Conservation (phyloP, 1,139 yeast genomes). For the Candida sp. region DNA sequence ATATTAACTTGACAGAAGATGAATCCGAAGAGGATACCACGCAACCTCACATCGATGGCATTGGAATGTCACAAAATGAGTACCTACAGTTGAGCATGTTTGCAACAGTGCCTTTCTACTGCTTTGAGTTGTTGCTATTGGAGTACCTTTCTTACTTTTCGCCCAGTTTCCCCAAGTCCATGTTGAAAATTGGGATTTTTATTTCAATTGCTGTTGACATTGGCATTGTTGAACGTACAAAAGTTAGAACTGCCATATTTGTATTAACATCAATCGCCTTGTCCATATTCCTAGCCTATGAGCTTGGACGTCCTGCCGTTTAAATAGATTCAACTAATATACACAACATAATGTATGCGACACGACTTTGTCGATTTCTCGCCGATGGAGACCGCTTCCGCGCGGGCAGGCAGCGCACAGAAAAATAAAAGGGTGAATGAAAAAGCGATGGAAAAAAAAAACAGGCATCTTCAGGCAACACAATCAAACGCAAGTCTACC, state of each 20-base stretch:
- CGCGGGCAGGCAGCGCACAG: too few relatives aligned
- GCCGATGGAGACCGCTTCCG: too few relatives aligned
- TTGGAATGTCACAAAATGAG: neutral
- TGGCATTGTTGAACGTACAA: slow-evolving; percentile 2
- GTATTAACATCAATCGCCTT: slow-evolving; percentile 9
- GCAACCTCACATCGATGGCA: neutral
- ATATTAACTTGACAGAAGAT: slow-evolving; percentile 13
- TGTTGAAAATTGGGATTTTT: slow-evolving; percentile 10
- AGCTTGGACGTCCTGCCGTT: slow-evolving; percentile 3
- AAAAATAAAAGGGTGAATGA: too few relatives aligned
- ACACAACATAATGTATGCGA: too few relatives aligned
- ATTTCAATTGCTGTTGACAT: slow-evolving; percentile 8
- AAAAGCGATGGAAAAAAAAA: slow-evolving; percentile 14
- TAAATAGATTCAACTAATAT: neutral
- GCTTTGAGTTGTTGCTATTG: slow-evolving; percentile 12
- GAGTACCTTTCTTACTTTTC: slow-evolving; percentile 13
- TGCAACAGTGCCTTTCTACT: slow-evolving; percentile 9
- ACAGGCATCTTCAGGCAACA: slow-evolving; percentile 1
- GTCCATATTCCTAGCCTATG: slow-evolving; percentile 9
- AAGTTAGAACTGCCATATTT: slow-evolving; percentile 9
- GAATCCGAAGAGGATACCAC: slow-evolving; percentile 3
- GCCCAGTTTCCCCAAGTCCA: slow-evolving; percentile 9
- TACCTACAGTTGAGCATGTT: neutral
- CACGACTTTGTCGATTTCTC: too few relatives aligned
- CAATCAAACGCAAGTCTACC: too few relatives aligned